Evolutionary conservation across 208 protist species (phyloP).

Genomic region (Leishmania arabica): DNA sequence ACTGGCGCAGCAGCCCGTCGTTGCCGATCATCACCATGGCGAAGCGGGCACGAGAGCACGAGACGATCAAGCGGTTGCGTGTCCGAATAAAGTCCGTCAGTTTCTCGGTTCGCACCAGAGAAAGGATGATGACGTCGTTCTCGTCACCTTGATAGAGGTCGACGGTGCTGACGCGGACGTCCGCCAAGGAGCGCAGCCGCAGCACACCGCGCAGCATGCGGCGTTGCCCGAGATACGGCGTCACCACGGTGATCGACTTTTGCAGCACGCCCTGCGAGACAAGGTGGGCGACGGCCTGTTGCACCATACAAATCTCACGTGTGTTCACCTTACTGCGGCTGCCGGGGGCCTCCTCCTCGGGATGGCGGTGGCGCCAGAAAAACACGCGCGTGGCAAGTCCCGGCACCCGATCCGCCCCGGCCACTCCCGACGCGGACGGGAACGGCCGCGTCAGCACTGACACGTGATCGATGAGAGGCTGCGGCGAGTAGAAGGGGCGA

Average conservation of each 20-base stretch:
- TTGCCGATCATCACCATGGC: conserved; percentile 90
- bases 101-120: conserved; percentile 92
- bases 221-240: conserved; percentile 94
- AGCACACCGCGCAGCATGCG: conserved; percentile 76
- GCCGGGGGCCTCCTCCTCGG: conserved; percentile 77
- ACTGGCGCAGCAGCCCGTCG: conserved; percentile 74
- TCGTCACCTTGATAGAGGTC: conserved; percentile 97
- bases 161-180: conserved; percentile 90
- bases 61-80: conserved; percentile 94
- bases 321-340: conserved; percentile 91
- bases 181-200: conserved; percentile 64
- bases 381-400: conserved; percentile 78
- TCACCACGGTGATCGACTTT: conserved; percentile 93
- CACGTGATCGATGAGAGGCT: conserved; percentile 68
- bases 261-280: conserved; percentile 85
- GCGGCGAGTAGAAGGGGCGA: conserved; percentile 82
- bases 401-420: conserved; percentile 49
- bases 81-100: conserved; percentile 95
- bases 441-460: conserved; percentile 59
- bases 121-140: conserved; percentile 94
- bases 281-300: conserved; percentile 73
- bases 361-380: conserved; percentile 88
- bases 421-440: conserved; percentile 43
- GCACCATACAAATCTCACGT: conserved; percentile 80
- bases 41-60: conserved; percentile 92